These are phyloP conservation scores for Graphilbum ipis-grandicollis DNA, from an alignment of 2,329 filamentous ascomycete genomes.

Conservation along the genomic window DNA sequence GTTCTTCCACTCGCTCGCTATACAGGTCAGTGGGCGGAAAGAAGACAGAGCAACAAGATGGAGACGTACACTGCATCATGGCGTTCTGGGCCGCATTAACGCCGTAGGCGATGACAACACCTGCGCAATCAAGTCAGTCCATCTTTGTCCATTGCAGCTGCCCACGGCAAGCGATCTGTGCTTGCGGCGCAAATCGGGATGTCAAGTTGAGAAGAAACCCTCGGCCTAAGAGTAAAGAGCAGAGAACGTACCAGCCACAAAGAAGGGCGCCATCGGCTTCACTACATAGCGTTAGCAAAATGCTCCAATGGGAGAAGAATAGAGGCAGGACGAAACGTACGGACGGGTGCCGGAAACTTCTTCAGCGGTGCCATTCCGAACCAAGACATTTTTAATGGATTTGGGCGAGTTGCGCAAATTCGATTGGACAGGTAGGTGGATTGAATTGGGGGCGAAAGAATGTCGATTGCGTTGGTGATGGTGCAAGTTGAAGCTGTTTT, in stretches of 20 bases:
- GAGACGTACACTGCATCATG: conserved; percentile 56
- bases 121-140: conserved; percentile 16
- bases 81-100: conserved; percentile 68
- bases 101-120: conserved; percentile 75
- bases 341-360: conserved; percentile 65
- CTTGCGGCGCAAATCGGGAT: no score
- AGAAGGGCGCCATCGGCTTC: conserved; percentile 85
- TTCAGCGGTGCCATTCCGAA: conserved; percentile 49
- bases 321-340: conserved; percentile 38
- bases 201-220: neutral
- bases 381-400: conserved; percentile 49
- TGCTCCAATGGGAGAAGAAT: conserved; percentile 12
- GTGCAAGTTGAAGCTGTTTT: neutral
- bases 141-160: no score
- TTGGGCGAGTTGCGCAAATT: neutral
- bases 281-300: conserved; percentile 31
- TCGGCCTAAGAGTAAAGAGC: no score
- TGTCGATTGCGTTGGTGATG: conserved; percentile 14
- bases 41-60: no score
- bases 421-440: no score
- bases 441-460: no score
- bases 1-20: conserved; percentile 92
- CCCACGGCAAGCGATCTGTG: no score
- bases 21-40: neutral
- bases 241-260: conserved; percentile 62